These are phyloP conservation scores for Scheffersomyces ergatensis DNA, from an alignment of 805 yeast species.

Conservation along the genomic window DNA sequence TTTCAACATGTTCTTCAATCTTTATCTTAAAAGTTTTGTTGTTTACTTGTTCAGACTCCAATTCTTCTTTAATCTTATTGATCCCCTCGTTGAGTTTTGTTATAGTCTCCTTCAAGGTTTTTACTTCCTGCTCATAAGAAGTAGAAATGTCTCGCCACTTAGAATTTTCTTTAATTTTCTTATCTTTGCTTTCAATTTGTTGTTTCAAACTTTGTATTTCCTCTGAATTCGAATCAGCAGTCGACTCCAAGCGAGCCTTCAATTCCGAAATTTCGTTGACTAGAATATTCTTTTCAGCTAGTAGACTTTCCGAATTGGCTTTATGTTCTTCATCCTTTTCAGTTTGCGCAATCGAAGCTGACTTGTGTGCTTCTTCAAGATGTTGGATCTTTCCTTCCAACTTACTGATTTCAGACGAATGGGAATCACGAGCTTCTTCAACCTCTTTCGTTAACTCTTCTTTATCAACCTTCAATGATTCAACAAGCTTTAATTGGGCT, in stretches of 20 bases:
- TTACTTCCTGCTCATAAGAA: not conserved
- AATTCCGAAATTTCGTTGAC: not conserved
- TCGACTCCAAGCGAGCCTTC: not conserved
- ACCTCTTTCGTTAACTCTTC: not conserved
- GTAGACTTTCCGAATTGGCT: not conserved
- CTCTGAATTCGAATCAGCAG: not conserved
- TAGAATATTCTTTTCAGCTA: not conserved
- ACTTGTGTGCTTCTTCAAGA: not conserved
- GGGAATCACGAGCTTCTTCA: not conserved
- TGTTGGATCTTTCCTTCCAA: not conserved
- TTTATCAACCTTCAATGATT: no score
- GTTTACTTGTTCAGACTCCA: not conserved
- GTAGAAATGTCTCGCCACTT: not conserved
- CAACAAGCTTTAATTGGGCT: no score
- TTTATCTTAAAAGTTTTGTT: not conserved
- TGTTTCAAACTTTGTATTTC: not conserved
- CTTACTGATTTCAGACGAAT: no score
- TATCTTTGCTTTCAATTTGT: not conserved
- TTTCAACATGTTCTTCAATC: not conserved
- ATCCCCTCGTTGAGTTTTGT: not conserved
- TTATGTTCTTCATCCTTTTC: not conserved
- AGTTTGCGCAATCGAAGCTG: not conserved
- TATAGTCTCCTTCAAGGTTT: not conserved
- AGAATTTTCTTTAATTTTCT: not conserved
- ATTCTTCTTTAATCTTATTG: not conserved